phyloP scores from a whole-genome alignment of 2,329 filamentous ascomycete species.

The Venturia asperata region DNA sequence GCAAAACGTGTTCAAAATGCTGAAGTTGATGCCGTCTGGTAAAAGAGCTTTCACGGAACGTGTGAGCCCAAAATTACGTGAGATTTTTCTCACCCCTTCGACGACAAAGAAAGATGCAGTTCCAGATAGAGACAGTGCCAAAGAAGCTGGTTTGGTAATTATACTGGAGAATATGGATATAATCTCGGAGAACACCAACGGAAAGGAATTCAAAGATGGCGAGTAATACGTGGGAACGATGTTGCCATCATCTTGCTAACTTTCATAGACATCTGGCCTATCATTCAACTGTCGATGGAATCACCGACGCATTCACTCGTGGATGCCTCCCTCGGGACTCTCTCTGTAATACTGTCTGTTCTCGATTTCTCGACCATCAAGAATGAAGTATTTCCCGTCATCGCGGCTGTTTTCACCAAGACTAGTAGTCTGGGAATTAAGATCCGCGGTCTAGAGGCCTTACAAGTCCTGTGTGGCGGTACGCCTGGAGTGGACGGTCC shows the following conservation, averaged over 20 bases:
- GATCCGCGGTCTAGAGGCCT: slow-evolving; percentile 81
- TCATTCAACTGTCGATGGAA: slow-evolving; percentile 76
- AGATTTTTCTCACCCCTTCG: slow-evolving; percentile 63
- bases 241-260: background rate
- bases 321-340: slow-evolving; percentile 71
- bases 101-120: slow-evolving; percentile 38
- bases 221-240: slow-evolving; percentile 28
- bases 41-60: slow-evolving; percentile 75
- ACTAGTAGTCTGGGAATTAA: slow-evolving; percentile 94
- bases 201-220: slow-evolving; percentile 93
- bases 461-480: slow-evolving; percentile 83
- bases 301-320: slow-evolving; percentile 84
- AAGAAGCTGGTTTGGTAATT: slow-evolving; percentile 87
- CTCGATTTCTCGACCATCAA: slow-evolving; percentile 97
- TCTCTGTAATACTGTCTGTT: slow-evolving; percentile 74
- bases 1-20: slow-evolving; percentile 86
- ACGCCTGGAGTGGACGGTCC: slow-evolving; percentile 43
- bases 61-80: slow-evolving; percentile 75
- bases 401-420: slow-evolving; percentile 82
- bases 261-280: slow-evolving; percentile 71
- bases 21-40: slow-evolving; percentile 68
- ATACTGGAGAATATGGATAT: slow-evolving; percentile 74
- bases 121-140: slow-evolving; percentile 68
- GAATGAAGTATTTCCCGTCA: slow-evolving; percentile 89
- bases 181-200: slow-evolving; percentile 73